Evolutionary conservation across 148 eudicot genomes (phyloP).

Genomic region (Fallopia convolvulus): DNA sequence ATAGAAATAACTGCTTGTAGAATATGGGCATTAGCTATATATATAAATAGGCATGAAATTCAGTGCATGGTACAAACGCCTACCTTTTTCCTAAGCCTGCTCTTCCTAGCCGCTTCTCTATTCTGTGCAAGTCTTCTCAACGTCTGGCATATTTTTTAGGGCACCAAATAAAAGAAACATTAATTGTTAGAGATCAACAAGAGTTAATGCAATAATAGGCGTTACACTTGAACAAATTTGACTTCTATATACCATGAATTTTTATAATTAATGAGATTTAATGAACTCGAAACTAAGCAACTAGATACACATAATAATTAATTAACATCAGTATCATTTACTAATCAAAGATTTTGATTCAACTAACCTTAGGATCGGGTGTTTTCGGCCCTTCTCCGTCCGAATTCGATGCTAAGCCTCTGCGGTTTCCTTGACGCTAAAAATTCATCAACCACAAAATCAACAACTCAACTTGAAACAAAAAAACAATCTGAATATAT

Average conservation of each 20-base stretch:
- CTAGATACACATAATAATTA: background rate
- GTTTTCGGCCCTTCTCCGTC: constrained; percentile 79
- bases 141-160: constrained; percentile 39
- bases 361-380: constrained; percentile 77
- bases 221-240: constrained; percentile 9
- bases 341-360: background rate
- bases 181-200: background rate
- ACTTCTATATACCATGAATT: constrained; percentile 3
- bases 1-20: background rate
- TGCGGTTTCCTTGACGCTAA: constrained; percentile 92
- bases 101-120: constrained; percentile 99
- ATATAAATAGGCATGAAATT: background rate
- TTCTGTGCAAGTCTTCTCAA: constrained; percentile 98
- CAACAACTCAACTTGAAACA: background rate
- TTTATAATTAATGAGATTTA: background rate
- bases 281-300: background rate
- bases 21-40: background rate
- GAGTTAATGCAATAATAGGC: background rate
- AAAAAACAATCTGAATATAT: no score
- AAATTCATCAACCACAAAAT: constrained; percentile 9
- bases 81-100: constrained; percentile 98
- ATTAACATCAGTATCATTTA: background rate
- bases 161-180: constrained; percentile 18
- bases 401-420: constrained; percentile 62
- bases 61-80: constrained; percentile 13